These are phyloP conservation scores for Hericium erinaceus DNA, from an alignment of 768 basidiomycete species.

Conservation along the genomic window DNA sequence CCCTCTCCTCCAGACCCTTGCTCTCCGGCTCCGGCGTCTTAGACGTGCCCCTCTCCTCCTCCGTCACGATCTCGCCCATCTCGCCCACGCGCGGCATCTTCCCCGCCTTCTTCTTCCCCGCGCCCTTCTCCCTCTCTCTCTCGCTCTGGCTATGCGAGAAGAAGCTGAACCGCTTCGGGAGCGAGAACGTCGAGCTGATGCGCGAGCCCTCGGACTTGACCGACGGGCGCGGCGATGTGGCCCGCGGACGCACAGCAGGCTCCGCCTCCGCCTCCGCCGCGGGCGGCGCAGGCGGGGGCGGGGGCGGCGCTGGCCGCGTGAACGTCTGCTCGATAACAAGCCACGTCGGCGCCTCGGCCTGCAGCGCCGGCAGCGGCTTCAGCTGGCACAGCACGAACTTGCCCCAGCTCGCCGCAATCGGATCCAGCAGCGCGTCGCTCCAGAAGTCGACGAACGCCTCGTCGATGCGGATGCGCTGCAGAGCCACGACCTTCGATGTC, in stretches of 20 bases:
- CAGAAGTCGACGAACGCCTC: constrained; percentile 82
- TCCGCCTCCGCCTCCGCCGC: constrained; percentile 1
- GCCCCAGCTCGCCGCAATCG: constrained; percentile 57
- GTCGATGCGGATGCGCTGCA: constrained; percentile 52
- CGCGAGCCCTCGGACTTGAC: constrained; percentile 19
- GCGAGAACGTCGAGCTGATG: constrained; percentile 32
- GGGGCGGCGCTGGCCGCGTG: constrained; percentile 27
- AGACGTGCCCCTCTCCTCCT: constrained; percentile 31
- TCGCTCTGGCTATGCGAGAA: constrained; percentile 29
- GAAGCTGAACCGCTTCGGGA: constrained; percentile 58
- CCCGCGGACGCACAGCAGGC: background rate
- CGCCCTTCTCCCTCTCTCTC: constrained; percentile 19
- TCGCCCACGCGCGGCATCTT: constrained; percentile 45
- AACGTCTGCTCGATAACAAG: constrained; percentile 61
- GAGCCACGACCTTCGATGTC: constrained; percentile 28
- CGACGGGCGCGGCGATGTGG: constrained; percentile 22
- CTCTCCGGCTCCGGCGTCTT: constrained; percentile 23
- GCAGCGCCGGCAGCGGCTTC: constrained; percentile 25
- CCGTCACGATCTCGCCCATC: constrained; percentile 59
- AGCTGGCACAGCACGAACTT: constrained; percentile 64
- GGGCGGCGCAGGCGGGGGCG: constrained; percentile 16
- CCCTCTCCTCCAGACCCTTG: constrained; percentile 19
- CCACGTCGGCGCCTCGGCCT: constrained; percentile 44
- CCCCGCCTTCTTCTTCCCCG: constrained; percentile 22
- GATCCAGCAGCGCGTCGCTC: constrained; percentile 65